Percentiles rank a stretch among this genome's conserved stretches.
Evolutionary conservation across 257 asterid genomes (phyloP).

Genomic region (Solanum medicagineum): DNA sequence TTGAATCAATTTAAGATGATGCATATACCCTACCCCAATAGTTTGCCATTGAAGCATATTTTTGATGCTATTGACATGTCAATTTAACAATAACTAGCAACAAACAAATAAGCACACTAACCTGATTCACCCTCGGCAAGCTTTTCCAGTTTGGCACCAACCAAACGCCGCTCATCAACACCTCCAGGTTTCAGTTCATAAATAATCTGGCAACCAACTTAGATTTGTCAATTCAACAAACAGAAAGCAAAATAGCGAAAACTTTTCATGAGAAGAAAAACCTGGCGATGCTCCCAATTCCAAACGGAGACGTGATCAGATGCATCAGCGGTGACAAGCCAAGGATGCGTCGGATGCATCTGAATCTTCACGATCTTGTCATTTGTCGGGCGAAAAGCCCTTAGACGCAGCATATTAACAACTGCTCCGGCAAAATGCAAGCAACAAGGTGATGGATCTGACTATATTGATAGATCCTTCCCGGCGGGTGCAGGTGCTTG

Average conservation of each 20-base stretch:
- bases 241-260: neutral
- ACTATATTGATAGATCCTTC: neutral
- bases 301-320: conserved; percentile 99
- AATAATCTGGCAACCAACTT: conserved; percentile 41
- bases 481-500: neutral
- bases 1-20: neutral
- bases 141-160: conserved; percentile 95
- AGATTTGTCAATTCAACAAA: neutral
- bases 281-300: conserved; percentile 99
- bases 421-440: neutral
- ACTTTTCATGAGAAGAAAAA: neutral
- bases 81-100: neutral
- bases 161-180: conserved; percentile 94
- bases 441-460: conserved; percentile 8
- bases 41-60: neutral
- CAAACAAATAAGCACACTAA: neutral
- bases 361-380: conserved; percentile 95
- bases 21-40: neutral
- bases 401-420: conserved; percentile 50
- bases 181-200: conserved; percentile 99
- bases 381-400: conserved; percentile 92
- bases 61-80: neutral
- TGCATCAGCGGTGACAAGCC: conserved; percentile 97
- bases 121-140: conserved; percentile 97
- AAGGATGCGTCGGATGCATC: conserved; percentile 97